phyloP scores from a whole-genome alignment of 108 stramenopile species.

The Skeletonema tropicum region DNA sequence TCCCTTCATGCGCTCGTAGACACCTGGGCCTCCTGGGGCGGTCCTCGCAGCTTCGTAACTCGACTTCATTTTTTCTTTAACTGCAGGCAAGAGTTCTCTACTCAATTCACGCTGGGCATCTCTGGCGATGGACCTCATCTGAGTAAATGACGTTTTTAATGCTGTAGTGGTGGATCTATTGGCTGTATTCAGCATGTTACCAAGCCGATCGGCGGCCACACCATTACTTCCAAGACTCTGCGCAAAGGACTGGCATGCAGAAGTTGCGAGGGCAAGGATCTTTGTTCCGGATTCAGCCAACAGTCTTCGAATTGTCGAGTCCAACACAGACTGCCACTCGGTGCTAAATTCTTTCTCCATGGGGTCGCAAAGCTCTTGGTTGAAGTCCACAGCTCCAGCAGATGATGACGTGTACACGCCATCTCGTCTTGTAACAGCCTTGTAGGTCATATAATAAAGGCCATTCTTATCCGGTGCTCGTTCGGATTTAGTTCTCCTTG shows the following conservation, averaged over 20 bases:
- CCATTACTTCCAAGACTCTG: constrained; percentile 13
- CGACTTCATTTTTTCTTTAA: constrained; percentile 38
- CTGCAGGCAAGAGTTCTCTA: constrained; percentile 38
- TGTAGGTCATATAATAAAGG: constrained; percentile 35
- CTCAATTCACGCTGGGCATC: constrained; percentile 47
- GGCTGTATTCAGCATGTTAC: constrained; percentile 40
- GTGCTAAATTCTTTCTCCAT: constrained; percentile 50
- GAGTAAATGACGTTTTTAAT: constrained; percentile 26
- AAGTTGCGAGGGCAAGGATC: constrained; percentile 26
- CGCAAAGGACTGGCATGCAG: constrained; percentile 14
- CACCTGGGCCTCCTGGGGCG: constrained; percentile 43
- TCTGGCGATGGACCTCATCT: constrained; percentile 21
- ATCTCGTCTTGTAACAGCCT: constrained; percentile 43
- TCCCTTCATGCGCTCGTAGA: constrained; percentile 46
- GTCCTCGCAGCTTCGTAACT: constrained; percentile 26
- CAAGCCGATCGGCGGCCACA: constrained; percentile 22
- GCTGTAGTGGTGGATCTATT: constrained; percentile 30
- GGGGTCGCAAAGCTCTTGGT: constrained; percentile 50
- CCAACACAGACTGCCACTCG: constrained; percentile 50
- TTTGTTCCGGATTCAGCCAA: constrained; percentile 21
- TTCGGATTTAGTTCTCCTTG: constrained; percentile 29
- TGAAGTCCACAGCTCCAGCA: constrained; percentile 48
- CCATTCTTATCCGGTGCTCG: constrained; percentile 41
- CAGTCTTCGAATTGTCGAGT: constrained; percentile 20
- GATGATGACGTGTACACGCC: constrained; percentile 43